Conservation (phyloP, 768 basidiomycete genomes). For the Dentipellis fragilis region DNA sequence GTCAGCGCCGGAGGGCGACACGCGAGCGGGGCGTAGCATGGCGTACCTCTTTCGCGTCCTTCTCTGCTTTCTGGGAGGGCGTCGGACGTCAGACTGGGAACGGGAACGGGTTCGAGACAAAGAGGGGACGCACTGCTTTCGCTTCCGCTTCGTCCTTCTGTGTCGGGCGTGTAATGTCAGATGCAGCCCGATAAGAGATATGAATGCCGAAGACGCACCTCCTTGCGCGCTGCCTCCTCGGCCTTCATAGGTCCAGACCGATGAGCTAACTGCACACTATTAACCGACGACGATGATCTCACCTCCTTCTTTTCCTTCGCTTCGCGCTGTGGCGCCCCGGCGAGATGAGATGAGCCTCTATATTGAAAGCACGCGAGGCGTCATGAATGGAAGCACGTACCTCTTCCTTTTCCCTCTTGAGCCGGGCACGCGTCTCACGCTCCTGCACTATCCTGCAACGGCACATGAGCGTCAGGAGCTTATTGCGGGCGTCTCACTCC, state of each 20-base stretch:
- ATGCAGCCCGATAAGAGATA: neutral
- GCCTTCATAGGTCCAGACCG: slow-evolving; percentile 24
- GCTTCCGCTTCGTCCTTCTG: slow-evolving; percentile 12
- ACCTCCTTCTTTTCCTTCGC: slow-evolving; percentile 73
- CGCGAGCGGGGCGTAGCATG: slow-evolving; percentile 2
- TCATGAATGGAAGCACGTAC: slow-evolving; percentile 20
- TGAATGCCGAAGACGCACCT: slow-evolving; percentile 28
- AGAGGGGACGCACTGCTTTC: slow-evolving; percentile 9
- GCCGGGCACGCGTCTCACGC: slow-evolving; percentile 73
- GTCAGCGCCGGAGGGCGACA: neutral
- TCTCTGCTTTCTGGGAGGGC: slow-evolving; percentile 10
- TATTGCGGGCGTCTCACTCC: neutral
- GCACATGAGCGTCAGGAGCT: no score
- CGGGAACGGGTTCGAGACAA: neutral
- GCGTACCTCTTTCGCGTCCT: slow-evolving; percentile 9
- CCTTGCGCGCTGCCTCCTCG: slow-evolving; percentile 56
- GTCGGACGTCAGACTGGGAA: slow-evolving; percentile 1
- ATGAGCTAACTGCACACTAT: neutral
- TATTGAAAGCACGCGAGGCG: neutral
- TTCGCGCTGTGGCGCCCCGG: slow-evolving; percentile 42
- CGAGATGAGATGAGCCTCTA: neutral
- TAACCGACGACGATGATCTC: slow-evolving; percentile 8
- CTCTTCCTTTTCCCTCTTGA: slow-evolving; percentile 72
- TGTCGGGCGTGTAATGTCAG: neutral
- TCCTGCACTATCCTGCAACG: slow-evolving; percentile 51